Percentiles rank a stretch among this genome's conserved stretches.
Conservation (phyloP, 371 early-diverging fungal species). For the Mucor mucedo region DNA sequence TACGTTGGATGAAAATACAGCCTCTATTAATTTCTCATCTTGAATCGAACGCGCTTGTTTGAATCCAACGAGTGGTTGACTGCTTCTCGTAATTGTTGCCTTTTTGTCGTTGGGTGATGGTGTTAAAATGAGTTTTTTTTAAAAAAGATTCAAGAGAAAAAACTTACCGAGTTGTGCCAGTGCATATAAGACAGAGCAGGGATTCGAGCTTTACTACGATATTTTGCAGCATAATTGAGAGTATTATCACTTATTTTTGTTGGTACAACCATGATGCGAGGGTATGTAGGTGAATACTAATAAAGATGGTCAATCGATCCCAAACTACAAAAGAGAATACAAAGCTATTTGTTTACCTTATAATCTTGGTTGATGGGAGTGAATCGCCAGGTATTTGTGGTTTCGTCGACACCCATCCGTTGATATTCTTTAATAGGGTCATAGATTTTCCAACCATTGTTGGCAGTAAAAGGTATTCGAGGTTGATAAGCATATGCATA, state of each 20-base stretch:
- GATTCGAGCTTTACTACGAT: conserved; percentile 89
- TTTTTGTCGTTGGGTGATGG: conserved; percentile 21
- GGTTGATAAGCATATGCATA: conserved; percentile 84
- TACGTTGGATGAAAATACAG: conserved; percentile 75
- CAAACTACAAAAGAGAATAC: not conserved
- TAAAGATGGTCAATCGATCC: not conserved
- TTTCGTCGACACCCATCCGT: conserved; percentile 85
- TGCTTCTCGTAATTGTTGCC: conserved; percentile 91
- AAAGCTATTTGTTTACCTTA: conserved; percentile 46
- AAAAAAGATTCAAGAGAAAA: too few species aligned
- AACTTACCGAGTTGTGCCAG: conserved; percentile 68
- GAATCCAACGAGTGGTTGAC: conserved; percentile 95
- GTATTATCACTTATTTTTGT: conserved; percentile 88
- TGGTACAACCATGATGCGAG: conserved; percentile 84
- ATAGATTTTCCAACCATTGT: conserved; percentile 76
- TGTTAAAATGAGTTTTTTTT: not conserved
- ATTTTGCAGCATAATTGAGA: conserved; percentile 87
- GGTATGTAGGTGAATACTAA: conserved; percentile 91
- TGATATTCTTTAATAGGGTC: conserved; percentile 81
- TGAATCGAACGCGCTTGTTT: conserved; percentile 93
- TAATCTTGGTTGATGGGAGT: conserved; percentile 78
- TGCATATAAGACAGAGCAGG: conserved; percentile 92
- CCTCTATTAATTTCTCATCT: conserved; percentile 95
- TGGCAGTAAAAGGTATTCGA: conserved; percentile 46
- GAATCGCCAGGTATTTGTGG: conserved; percentile 77